Evolutionary conservation across 176 grass and related monocot genomes (phyloP).

Genomic region (Phyllostachys edulis): DNA sequence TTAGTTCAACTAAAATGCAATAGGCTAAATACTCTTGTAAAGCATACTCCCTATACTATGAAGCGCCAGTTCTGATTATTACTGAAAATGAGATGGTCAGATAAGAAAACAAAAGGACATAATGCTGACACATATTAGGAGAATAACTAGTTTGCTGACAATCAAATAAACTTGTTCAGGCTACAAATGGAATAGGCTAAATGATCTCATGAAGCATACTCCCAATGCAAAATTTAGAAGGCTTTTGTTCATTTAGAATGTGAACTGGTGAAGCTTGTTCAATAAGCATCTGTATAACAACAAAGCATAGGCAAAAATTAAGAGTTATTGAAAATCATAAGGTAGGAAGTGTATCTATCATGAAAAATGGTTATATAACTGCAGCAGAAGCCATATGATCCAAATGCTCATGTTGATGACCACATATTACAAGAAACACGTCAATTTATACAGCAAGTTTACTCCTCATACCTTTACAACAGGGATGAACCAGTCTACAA

Average conservation of each 20-base stretch:
- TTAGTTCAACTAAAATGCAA: not conserved
- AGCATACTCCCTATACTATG: not conserved
- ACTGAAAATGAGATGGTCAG: not conserved
- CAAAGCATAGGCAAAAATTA: not conserved
- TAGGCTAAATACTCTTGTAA: not conserved
- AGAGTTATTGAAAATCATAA: not conserved
- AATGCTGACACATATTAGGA: not conserved
- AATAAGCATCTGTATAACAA: not conserved
- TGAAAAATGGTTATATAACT: not conserved
- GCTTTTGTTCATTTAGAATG: not conserved
- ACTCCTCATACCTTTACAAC: conserved; percentile 55
- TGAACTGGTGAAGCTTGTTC: not conserved
- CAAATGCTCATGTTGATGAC: not conserved
- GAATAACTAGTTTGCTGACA: not conserved
- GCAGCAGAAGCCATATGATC: not conserved
- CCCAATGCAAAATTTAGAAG: not conserved
- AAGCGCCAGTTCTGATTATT: not conserved
- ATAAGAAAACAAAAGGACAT: not conserved
- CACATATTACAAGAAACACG: not conserved
- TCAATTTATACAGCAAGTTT: not conserved
- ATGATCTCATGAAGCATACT: not conserved
- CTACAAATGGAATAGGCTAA: not conserved
- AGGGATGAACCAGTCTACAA: conserved; percentile 68
- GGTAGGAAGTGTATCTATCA: not conserved
- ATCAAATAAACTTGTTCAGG: conserved; percentile 1